Percentiles rank a stretch among this genome's conserved stretches.
phyloP scores from a whole-genome alignment of 108 stramenopile species.

The Conticribra guillardii region DNA sequence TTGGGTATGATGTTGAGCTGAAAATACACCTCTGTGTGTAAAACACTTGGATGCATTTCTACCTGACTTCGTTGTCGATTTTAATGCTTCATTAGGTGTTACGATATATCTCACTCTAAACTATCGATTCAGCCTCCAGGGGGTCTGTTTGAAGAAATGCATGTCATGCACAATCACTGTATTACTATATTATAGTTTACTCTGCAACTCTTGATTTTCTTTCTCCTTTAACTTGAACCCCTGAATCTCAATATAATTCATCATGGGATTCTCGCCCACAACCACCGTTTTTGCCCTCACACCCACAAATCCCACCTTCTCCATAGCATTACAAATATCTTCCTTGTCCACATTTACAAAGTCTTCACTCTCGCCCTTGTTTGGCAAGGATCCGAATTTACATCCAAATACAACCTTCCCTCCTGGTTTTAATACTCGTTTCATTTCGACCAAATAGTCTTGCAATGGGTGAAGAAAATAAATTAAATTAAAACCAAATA shows the following conservation, averaged over 20 bases:
- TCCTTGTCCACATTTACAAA: constrained; percentile 30
- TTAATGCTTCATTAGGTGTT: no score
- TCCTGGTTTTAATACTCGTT: constrained; percentile 66
- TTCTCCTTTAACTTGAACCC: not conserved
- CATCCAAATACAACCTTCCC: constrained; percentile 61
- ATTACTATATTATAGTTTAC: no score
- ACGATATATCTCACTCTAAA: no score
- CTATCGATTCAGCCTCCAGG: no score
- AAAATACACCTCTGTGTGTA: no score
- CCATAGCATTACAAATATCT: constrained; percentile 7
- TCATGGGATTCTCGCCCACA: constrained; percentile 15
- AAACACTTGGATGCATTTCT: no score
- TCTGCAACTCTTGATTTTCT: no score
- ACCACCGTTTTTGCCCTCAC: constrained; percentile 10
- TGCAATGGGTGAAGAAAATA: constrained; percentile 69
- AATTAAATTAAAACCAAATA: constrained; percentile 38
- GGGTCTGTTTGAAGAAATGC: no score
- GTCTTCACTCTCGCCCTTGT: constrained; percentile 5
- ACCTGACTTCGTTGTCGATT: no score
- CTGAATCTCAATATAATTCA: constrained; percentile 23
- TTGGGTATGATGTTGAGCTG: no score
- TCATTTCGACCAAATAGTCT: constrained; percentile 60
- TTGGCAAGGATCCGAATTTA: constrained; percentile 29
- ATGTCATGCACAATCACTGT: no score
- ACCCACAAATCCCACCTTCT: constrained; percentile 11